These are phyloP conservation scores for Nemania sp. DNA, from an alignment of 2,329 filamentous ascomycete genomes.

Conservation along the genomic window DNA sequence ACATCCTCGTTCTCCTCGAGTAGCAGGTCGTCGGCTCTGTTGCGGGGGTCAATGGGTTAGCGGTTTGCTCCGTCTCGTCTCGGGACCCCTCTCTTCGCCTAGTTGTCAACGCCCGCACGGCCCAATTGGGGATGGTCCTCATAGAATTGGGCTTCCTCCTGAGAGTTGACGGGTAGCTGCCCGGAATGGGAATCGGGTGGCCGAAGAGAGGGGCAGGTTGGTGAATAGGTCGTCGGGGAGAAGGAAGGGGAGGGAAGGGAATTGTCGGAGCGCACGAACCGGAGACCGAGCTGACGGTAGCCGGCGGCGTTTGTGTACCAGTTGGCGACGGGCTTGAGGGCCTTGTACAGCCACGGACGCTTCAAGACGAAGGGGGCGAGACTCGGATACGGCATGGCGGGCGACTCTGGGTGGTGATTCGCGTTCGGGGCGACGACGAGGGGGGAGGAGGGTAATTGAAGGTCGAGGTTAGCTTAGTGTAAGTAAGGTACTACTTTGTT, in stretches of 20 bases:
- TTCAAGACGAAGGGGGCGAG: constrained; percentile 77
- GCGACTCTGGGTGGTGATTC: constrained; percentile 37
- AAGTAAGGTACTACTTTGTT: no score
- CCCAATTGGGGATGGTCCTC: constrained; percentile 5
- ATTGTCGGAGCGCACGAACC: constrained; percentile 56
- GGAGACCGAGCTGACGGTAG: constrained; percentile 90
- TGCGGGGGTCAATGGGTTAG: constrained; percentile 16
- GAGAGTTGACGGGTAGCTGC: no score
- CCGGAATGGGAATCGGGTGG: no score
- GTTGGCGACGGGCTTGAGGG: constrained; percentile 79
- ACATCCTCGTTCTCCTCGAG: constrained; percentile 89
- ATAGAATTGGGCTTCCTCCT: no score
- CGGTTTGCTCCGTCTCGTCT: neutral
- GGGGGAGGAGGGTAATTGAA: constrained; percentile 7
- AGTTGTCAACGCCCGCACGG: neutral
- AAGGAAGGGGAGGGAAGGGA: neutral
- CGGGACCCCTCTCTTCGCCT: neutral
- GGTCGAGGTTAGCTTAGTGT: no score
- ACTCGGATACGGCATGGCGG: constrained; percentile 65
- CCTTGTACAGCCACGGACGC: constrained; percentile 82
- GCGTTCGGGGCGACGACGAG: constrained; percentile 23
- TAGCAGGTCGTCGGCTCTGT: constrained; percentile 91
- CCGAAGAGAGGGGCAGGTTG: no score
- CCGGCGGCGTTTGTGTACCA: constrained; percentile 91
- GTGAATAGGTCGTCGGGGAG: neutral